Conservation (phyloP, 768 basidiomycete species). For the Tricholomella constricta region DNA sequence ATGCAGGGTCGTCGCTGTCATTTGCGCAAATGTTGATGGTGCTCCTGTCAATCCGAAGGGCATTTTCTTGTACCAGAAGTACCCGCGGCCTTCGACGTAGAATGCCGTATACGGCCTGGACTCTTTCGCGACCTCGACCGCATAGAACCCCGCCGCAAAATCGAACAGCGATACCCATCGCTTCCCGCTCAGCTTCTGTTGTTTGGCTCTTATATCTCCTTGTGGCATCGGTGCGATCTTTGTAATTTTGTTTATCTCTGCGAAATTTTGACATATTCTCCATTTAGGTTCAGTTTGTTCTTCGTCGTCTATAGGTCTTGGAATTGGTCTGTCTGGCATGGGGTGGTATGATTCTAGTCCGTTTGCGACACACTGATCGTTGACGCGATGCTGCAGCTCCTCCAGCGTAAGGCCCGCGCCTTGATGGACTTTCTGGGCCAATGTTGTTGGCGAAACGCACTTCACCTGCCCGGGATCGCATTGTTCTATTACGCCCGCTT, state of each 20-base stretch:
- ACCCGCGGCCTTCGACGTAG: slow-evolving; percentile 30
- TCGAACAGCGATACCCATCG: slow-evolving; percentile 34
- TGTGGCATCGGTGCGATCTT: slow-evolving; percentile 30
- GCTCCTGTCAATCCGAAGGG: too few species aligned
- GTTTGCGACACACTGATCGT: slow-evolving; percentile 33
- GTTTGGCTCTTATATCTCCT: slow-evolving; percentile 36
- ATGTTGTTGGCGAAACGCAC: slow-evolving; percentile 26
- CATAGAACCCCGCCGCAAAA: slow-evolving; percentile 39
- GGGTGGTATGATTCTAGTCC: slow-evolving; percentile 22
- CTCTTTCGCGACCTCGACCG: slow-evolving; percentile 7
- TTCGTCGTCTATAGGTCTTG: not conserved
- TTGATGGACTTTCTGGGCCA: slow-evolving; percentile 39
- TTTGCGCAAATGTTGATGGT: too few species aligned
- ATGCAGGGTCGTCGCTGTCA: too few species aligned
- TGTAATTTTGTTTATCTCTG: slow-evolving; percentile 31
- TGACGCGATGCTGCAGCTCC: slow-evolving; percentile 33
- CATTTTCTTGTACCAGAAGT: too few species aligned
- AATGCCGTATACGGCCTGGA: slow-evolving; percentile 30
- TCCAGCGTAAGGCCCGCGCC: slow-evolving; percentile 28
- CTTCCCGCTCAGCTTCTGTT: slow-evolving; percentile 33
- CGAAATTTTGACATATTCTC: too few species aligned
- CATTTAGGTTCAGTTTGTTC: slow-evolving; percentile 22
- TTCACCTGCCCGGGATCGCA: slow-evolving; percentile 20
- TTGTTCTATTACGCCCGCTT: slow-evolving; percentile 32
- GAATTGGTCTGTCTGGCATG: slow-evolving; percentile 18